Base-by-base conservation (phyloP, 2,329 filamentous ascomycete species). In the Fusarium pseudonygamai region DNA sequence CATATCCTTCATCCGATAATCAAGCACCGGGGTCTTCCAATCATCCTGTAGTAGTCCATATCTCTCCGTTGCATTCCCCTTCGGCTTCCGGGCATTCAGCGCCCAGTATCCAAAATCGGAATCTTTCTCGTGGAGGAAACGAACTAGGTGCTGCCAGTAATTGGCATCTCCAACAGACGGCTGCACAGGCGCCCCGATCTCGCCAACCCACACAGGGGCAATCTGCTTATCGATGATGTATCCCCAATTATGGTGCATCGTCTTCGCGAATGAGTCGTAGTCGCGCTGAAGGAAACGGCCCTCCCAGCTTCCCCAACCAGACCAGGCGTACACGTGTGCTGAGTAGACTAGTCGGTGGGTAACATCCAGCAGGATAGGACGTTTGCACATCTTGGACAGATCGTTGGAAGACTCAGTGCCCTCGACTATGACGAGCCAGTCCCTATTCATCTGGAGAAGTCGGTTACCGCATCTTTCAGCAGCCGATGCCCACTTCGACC, bases 21-120 rank as follows among this genome's bases (percentile, higher is more conserved):
- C 90, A 75, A 89, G 80, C 60, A 91, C 83, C 0, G 89, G 87
- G 24, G 89, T 92, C 71, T 86, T 77, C 91, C 91, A 93, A 79
- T 91, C 89, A 75, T 92, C 90, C 69, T 86, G 81, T 24, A 93
- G 81, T 30, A 93, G 80, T 6, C 87, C 87, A 78, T 93, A 93
- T 18, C 85, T 85, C 83, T 93, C 91, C 37, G 81, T 83, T 55
- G 82, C 85, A 78, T 90, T 85, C 42, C 87, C 83, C 64, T 85
- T 85, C 15, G 90, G 88, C 80, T 93, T 93, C 52, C 89, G 84
- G 43, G 91, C 89, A 81, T 93, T 93, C 73, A 93, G 78, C 22
- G 91, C 91, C 91, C 91, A 93, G 80, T 93, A 93, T 12, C 88
- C 91, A 82, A 91, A 92, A 75, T 92, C 90, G 15, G 88, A 89